A percentile compares a stretch with the other conserved stretches of the same genome.
These are phyloP conservation scores for Erigeron canadensis DNA, from an alignment of 129 eudicot species.

Conservation along the genomic window DNA sequence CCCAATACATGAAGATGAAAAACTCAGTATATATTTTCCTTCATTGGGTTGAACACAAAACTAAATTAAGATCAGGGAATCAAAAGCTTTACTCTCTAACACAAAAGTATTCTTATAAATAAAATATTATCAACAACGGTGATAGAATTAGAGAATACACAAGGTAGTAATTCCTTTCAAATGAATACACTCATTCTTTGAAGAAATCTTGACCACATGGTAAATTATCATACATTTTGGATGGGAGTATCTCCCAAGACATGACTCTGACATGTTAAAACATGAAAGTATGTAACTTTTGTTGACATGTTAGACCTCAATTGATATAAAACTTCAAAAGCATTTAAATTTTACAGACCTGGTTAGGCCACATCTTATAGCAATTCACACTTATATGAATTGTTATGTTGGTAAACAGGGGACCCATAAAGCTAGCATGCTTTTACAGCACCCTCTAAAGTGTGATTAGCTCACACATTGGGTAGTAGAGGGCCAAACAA, in stretches of 20 bases:
- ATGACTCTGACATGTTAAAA: conserved; percentile 4
- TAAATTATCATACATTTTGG: conserved; percentile 20
- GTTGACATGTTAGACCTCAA: not conserved
- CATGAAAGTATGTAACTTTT: conserved; percentile 14
- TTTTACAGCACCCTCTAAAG: conserved; percentile 12
- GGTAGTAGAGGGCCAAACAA: conserved; percentile 20
- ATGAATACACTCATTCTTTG: not conserved
- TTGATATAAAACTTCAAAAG: conserved; percentile 2
- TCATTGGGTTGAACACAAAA: not conserved
- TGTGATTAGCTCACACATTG: conserved; percentile 10
- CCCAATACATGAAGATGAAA: not conserved
- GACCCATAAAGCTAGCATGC: conserved; percentile 30
- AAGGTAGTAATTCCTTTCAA: conserved; percentile 23
- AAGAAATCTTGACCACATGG: not conserved
- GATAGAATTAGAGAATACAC: conserved; percentile 8
- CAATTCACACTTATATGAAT: conserved; percentile 14
- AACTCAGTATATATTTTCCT: not conserved
- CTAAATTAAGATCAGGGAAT: not conserved
- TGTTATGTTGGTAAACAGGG: conserved; percentile 18
- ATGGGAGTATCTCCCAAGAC: conserved; percentile 19
- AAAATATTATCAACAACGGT: conserved; percentile 18
- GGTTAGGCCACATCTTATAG: conserved; percentile 11
- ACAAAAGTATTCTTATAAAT: not conserved
- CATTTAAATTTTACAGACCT: conserved; percentile 15
- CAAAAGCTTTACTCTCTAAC: not conserved